A percentile compares a stretch with the other conserved stretches of the same genome.
Conservation (phyloP, 257 asterid genomes). For the Nicotiana benthamiana region DNA sequence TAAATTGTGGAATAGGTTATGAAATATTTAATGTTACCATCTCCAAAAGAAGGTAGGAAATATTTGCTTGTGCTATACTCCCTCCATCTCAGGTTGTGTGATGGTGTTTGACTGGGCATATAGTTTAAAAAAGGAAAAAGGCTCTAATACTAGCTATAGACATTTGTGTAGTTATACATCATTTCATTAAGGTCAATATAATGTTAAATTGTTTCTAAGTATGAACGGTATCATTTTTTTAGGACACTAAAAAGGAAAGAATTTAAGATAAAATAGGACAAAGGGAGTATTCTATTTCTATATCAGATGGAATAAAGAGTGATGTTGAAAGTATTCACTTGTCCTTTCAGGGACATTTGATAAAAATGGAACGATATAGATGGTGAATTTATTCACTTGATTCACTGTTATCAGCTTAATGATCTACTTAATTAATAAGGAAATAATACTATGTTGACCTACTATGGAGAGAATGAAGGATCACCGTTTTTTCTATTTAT, state of each 20-base stretch:
- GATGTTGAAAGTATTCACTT: background rate
- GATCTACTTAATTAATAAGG: background rate
- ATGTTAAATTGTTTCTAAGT: too few relatives aligned
- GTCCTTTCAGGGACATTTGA: background rate
- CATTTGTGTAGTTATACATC: too few relatives aligned
- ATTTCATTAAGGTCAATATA: too few relatives aligned
- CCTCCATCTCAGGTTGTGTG: too few relatives aligned
- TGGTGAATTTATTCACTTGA: background rate
- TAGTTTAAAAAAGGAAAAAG: too few relatives aligned
- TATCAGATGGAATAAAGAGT: background rate
- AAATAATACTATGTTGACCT: background rate
- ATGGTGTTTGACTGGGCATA: too few relatives aligned
- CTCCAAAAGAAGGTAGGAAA: background rate
- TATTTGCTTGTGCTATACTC: background rate
- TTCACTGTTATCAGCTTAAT: background rate
- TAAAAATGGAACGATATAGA: background rate
- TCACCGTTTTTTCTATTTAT: background rate
- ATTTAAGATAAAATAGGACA: too few relatives aligned
- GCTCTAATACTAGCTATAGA: too few relatives aligned
- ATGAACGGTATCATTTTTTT: too few relatives aligned
- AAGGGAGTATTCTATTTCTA: too few relatives aligned
- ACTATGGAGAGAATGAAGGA: background rate
- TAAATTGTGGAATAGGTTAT: background rate
- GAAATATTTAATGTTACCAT: background rate
- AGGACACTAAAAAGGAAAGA: too few relatives aligned